Conservation (phyloP, 208 protist species). For the Wallacemonas sp. region DNA sequence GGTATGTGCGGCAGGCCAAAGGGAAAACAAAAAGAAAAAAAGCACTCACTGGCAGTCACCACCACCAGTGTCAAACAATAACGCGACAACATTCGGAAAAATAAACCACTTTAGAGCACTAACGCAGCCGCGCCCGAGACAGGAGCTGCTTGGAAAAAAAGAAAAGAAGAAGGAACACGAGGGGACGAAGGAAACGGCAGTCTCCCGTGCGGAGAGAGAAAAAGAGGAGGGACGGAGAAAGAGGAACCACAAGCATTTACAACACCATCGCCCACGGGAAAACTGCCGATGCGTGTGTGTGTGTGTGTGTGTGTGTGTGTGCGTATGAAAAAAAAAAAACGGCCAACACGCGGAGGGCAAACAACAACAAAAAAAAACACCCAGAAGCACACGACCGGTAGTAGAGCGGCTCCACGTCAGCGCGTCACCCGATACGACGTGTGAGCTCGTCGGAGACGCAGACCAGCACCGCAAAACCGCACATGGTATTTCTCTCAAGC, state of each 20-base stretch:
- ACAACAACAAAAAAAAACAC: conserved; percentile 6
- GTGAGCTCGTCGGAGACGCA: conserved; percentile 52
- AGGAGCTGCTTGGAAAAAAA: too few species aligned
- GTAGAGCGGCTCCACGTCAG: neutral
- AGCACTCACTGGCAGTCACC: neutral
- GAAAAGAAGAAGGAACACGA: neutral
- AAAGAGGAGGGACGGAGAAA: too few species aligned
- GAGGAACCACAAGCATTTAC: too few species aligned
- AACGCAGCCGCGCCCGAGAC: too few species aligned
- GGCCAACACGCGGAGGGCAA: conserved; percentile 1
- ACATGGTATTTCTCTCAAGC: conserved; percentile 53
- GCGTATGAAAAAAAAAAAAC: neutral
- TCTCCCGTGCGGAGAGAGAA: neutral
- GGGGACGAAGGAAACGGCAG: neutral
- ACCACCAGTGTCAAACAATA: too few species aligned
- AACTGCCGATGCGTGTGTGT: too few species aligned
- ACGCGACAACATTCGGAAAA: too few species aligned
- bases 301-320: too few species aligned
- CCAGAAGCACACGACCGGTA: neutral
- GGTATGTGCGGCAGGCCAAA: too few species aligned
- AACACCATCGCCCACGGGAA: too few species aligned
- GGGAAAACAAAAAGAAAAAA: conserved; percentile 13
- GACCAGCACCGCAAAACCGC: conserved; percentile 58
- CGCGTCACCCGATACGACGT: conserved; percentile 24
- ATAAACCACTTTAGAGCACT: too few species aligned